Conservation (phyloP, 345 rosid species). For the Turritis glabra region DNA sequence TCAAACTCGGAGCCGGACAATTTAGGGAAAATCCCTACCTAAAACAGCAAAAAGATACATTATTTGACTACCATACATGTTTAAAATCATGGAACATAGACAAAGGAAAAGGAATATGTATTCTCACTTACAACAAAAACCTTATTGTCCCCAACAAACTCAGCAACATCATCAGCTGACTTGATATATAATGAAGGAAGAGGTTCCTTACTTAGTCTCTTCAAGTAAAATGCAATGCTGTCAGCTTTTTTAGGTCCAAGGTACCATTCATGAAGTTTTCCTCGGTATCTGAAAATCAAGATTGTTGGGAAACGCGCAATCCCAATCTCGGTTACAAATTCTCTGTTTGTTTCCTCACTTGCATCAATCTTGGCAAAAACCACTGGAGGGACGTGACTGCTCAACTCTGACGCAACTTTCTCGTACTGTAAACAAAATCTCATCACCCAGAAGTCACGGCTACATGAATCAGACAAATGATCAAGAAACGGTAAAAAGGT, state of each 20-base stretch:
- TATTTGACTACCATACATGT: not conserved
- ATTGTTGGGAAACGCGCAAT: conserved; percentile 77
- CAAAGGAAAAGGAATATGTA: not conserved
- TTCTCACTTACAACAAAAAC: conserved; percentile 58
- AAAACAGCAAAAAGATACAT: conserved; percentile 21
- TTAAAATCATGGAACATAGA: not conserved
- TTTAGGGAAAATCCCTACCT: conserved; percentile 90
- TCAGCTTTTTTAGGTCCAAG: conserved; percentile 92
- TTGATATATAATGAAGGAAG: conserved; percentile 78
- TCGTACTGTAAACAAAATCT: conserved; percentile 55
- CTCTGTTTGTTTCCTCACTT: conserved; percentile 69
- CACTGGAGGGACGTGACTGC: conserved; percentile 65
- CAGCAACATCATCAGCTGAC: conserved; percentile 60
- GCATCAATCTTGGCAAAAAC: conserved; percentile 87
- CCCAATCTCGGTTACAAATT: conserved; percentile 50
- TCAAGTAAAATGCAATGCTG: conserved; percentile 66
- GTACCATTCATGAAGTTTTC: conserved; percentile 70
- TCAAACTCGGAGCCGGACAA: conserved; percentile 81
- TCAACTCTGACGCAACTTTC: conserved; percentile 79
- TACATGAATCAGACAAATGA: not conserved
- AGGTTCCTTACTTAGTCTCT: conserved; percentile 64
- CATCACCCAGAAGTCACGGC: not conserved
- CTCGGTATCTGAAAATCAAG: conserved; percentile 79
- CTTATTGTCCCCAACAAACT: conserved; percentile 58
- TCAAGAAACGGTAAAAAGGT: no score